These are phyloP conservation scores for Aspergillus latus DNA, from an alignment of 2,329 filamentous ascomycete genomes.

Conservation along the genomic window DNA sequence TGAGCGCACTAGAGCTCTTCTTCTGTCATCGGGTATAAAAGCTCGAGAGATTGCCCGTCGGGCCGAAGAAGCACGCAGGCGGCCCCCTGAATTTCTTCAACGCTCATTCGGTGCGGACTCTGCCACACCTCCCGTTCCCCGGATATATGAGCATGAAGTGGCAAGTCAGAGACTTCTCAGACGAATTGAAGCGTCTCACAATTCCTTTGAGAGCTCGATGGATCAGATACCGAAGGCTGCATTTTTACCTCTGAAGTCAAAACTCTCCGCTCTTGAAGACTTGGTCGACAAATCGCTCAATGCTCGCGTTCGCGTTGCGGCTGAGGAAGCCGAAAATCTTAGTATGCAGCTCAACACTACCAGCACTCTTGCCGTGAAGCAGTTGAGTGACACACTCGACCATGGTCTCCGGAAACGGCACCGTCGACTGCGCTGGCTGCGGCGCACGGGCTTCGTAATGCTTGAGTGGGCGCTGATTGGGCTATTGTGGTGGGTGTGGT, in stretches of 20 bases:
- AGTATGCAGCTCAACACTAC: conserved; percentile 72
- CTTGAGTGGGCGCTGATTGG: conserved; percentile 87
- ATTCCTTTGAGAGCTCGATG: conserved; percentile 46
- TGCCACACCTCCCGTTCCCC: conserved; percentile 43
- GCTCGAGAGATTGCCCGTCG: conserved; percentile 75
- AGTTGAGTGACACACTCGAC: conserved; percentile 73
- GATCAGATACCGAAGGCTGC: conserved; percentile 48
- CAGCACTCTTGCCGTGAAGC: conserved; percentile 77
- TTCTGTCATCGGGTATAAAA: conserved; percentile 85
- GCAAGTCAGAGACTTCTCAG: conserved; percentile 54
- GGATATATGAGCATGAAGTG: conserved; percentile 54
- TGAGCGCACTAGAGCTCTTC: conserved; percentile 71
- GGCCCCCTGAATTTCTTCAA: conserved; percentile 38
- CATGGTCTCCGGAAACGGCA: conserved; percentile 69
- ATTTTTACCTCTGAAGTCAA: conserved; percentile 45
- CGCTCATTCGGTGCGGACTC: conserved; percentile 28
- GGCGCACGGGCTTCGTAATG: conserved; percentile 73
- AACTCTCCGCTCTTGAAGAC: conserved; percentile 46
- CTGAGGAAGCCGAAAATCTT: conserved; percentile 78
- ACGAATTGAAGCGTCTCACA: conserved; percentile 47
- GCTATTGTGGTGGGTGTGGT: conserved; percentile 93
- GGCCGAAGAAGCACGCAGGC: conserved; percentile 51
- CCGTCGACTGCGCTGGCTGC: conserved; percentile 71
- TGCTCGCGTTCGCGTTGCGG: conserved; percentile 63
- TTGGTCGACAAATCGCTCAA: conserved; percentile 53